Evolutionary conservation across 225 moss, liverwort and hornwort species (phyloP).

Genomic region (Pleurozium schreberi): DNA sequence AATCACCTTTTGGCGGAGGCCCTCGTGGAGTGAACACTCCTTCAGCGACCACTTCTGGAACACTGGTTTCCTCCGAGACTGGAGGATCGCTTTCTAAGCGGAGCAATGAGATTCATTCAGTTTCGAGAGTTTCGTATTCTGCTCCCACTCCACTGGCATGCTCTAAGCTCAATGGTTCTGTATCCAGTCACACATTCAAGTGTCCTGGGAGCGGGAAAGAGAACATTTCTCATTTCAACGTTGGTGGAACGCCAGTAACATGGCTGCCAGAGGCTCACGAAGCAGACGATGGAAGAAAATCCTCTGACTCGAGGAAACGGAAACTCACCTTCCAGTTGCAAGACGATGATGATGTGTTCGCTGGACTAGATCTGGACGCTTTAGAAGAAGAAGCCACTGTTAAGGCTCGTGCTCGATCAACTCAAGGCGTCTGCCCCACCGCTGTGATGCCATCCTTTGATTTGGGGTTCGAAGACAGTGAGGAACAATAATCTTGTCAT

Average conservation of each 20-base stretch:
- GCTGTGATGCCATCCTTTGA: conserved; percentile 51
- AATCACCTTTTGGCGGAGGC: conserved; percentile 30
- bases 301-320: conserved; percentile 43
- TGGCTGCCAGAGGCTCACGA: not conserved
- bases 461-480: conserved; percentile 38
- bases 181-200: not conserved
- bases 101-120: conserved; percentile 7
- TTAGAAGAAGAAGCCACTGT: conserved; percentile 48
- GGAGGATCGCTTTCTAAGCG: conserved; percentile 35
- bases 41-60: conserved; percentile 14
- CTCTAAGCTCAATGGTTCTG: conserved; percentile 1
- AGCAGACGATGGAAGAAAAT: conserved; percentile 8
- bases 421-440: conserved; percentile 25
- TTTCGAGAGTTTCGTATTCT: conserved; percentile 9
- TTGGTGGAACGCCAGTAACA: not conserved
- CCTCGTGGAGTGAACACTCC: conserved; percentile 7
- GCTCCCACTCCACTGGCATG: not conserved
- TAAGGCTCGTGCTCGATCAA: conserved; percentile 29
- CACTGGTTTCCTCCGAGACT: conserved; percentile 30
- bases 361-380: conserved; percentile 53
- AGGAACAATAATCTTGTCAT: not conserved
- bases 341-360: conserved; percentile 50
- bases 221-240: not conserved
- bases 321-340: conserved; percentile 48
- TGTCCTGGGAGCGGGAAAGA: conserved; percentile 15